These are phyloP conservation scores for Suillus brevipes DNA, from an alignment of 768 basidiomycete genomes.

Conservation along the genomic window DNA sequence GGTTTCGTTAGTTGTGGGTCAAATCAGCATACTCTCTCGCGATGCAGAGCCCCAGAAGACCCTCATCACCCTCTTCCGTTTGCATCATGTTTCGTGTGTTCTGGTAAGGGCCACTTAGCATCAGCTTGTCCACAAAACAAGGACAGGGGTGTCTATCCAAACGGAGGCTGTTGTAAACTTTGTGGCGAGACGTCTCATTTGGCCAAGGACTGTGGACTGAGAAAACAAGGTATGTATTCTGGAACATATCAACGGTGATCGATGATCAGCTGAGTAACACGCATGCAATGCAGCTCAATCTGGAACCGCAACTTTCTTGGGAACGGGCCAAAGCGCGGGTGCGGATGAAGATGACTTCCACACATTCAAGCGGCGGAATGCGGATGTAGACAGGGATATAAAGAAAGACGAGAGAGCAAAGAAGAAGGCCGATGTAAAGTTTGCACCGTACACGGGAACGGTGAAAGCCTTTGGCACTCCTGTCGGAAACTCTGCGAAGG, in stretches of 20 bases:
- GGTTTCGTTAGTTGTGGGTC: constrained; percentile 70
- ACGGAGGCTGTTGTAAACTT: constrained; percentile 88
- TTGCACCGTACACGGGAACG: constrained; percentile 44
- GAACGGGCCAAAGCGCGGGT: constrained; percentile 53
- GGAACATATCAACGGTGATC: not conserved
- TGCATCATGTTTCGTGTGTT: constrained; percentile 92
- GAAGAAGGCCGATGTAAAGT: constrained; percentile 42
- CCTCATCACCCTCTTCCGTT: constrained; percentile 72
- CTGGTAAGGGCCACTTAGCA: constrained; percentile 80
- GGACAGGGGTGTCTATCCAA: constrained; percentile 81
- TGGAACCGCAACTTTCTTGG: constrained; percentile 28
- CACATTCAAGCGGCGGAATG: constrained; percentile 62
- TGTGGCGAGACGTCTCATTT: constrained; percentile 86
- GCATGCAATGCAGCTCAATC: constrained; percentile 8
- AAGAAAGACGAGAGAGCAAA: constrained; percentile 46
- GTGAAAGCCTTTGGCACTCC: constrained; percentile 37
- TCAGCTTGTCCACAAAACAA: constrained; percentile 81
- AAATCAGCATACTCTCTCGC: constrained; percentile 71
- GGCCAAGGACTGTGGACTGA: constrained; percentile 75
- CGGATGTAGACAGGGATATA: constrained; percentile 62
- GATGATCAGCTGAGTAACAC: not conserved
- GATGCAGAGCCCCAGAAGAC: constrained; percentile 67
- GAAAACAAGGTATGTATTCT: constrained; percentile 50
- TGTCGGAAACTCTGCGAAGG: constrained; percentile 19
- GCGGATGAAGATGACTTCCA: constrained; percentile 98